phyloP scores from a whole-genome alignment of 306 rosid genomes.

The Quercus mongolica region DNA sequence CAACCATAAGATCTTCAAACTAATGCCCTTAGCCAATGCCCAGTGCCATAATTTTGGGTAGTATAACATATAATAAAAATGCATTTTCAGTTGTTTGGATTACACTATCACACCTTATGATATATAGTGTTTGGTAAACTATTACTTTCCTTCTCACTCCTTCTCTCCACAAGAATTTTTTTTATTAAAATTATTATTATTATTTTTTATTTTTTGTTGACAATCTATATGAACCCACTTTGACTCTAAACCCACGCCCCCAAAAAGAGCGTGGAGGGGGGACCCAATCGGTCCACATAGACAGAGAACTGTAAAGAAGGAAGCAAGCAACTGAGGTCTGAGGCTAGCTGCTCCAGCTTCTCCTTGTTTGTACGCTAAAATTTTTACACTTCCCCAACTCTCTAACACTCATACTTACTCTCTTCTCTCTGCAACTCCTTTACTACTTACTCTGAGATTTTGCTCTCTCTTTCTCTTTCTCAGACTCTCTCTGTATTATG shows the following conservation, averaged over 20 bases:
- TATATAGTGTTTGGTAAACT: no score
- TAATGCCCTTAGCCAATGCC: no score
- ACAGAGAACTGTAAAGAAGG: neutral
- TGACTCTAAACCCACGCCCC: neutral
- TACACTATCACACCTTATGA: no score
- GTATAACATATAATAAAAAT: no score
- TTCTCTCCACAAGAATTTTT: no score
- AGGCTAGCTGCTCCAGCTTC: constrained; percentile 7
- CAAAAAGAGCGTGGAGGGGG: neutral
- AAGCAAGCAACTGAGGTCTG: neutral
- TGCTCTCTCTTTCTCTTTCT: neutral
- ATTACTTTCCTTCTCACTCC: no score
- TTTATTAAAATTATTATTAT: no score
- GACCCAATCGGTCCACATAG: neutral
- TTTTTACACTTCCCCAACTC: constrained; percentile 22
- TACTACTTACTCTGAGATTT: constrained; percentile 6
- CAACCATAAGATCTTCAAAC: no score
- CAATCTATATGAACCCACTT: neutral
- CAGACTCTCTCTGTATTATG: constrained; percentile 19
- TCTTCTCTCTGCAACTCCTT: neutral
- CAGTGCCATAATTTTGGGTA: no score
- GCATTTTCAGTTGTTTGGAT: no score
- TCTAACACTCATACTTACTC: neutral
- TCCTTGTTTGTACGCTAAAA: constrained; percentile 34
- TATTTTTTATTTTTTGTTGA: no score